These are phyloP conservation scores for Inga oerstediana DNA, from an alignment of 306 rosid genomes.

Conservation along the genomic window DNA sequence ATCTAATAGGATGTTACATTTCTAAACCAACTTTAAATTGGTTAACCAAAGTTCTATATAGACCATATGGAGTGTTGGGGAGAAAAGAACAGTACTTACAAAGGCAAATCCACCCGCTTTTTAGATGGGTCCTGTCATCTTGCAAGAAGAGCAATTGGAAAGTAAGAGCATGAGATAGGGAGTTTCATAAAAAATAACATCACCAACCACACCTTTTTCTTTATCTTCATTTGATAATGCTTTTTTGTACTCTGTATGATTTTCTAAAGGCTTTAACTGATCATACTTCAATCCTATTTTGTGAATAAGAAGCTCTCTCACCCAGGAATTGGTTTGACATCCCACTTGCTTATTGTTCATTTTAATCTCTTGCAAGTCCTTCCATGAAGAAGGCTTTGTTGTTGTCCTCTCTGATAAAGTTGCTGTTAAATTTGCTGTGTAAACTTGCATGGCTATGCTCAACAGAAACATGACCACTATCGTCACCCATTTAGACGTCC, in stretches of 20 bases:
- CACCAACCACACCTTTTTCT: background rate
- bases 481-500: background rate
- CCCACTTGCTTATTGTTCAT: background rate
- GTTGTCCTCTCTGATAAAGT: background rate
- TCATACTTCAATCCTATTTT: background rate
- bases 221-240: background rate
- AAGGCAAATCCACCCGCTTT: conserved; percentile 45
- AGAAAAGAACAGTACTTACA: conserved; percentile 24
- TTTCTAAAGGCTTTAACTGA: background rate
- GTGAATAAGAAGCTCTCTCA: background rate
- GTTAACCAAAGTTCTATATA: no score
- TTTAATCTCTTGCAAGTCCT: conserved; percentile 27
- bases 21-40: no score
- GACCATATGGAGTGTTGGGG: no score
- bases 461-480: background rate
- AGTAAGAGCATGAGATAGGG: conserved; percentile 41
- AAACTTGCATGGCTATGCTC: background rate
- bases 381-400: conserved; percentile 20
- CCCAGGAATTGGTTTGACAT: background rate
- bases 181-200: conserved; percentile 30
- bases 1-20: no score
- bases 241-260: background rate
- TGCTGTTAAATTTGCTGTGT: background rate
- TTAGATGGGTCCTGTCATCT: conserved; percentile 38
- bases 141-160: conserved; percentile 28